A percentile compares a stretch with the other conserved stretches of the same genome.
phyloP scores from a whole-genome alignment of 345 rosid species.

The Syzygium aqueum region DNA sequence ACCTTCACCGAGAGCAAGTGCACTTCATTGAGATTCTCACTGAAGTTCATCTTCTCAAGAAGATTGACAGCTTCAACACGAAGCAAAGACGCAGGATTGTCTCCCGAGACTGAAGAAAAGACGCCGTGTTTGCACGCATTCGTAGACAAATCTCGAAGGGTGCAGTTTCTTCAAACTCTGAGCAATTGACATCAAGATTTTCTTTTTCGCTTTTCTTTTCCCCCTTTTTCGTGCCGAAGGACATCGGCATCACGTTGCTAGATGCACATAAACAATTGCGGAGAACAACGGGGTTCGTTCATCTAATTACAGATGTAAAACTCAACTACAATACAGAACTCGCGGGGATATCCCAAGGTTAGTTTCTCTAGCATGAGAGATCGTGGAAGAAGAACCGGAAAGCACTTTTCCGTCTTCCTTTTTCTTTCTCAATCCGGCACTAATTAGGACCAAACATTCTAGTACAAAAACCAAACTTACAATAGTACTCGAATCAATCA shows the following conservation, averaged over 20 bases:
- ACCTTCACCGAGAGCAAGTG: neutral
- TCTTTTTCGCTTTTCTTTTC: neutral
- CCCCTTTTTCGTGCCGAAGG: neutral
- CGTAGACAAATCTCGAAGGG: neutral
- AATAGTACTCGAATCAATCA: conserved; percentile 8
- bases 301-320: neutral
- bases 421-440: neutral
- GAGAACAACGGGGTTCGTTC: neutral
- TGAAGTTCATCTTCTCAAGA: neutral
- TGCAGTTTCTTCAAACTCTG: neutral
- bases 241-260: neutral
- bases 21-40: neutral
- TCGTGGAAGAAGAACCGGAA: neutral
- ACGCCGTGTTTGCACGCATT: neutral
- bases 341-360: neutral
- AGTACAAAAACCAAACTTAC: conserved; percentile 12
- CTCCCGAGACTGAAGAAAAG: neutral
- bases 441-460: neutral
- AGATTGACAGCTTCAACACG: neutral
- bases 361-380: neutral
- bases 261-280: neutral
- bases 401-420: neutral
- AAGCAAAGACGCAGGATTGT: neutral
- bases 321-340: neutral
- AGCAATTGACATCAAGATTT: neutral